A percentile compares a stretch with the other conserved stretches of the same genome.
phyloP scores from a whole-genome alignment of 2,329 filamentous ascomycete genomes.

The Scytalidium lignicola region DNA sequence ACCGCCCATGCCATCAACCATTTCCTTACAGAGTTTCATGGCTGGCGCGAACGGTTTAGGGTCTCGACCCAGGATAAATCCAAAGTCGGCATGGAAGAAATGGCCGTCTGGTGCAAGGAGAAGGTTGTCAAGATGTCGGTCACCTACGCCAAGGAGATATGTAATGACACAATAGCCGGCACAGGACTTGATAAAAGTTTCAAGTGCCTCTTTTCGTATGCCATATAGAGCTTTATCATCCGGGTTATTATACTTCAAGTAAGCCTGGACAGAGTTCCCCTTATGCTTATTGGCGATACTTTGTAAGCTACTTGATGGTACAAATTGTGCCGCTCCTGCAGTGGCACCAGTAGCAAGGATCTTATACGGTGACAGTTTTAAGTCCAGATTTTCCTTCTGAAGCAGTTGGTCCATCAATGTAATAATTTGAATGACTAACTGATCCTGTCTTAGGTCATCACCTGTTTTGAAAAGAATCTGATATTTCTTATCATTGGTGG shows the following conservation, averaged over 20 bases:
- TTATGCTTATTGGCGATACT: constrained; percentile 80
- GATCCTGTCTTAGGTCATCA: constrained; percentile 93
- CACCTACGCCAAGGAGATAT: constrained; percentile 92
- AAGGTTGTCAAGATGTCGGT: constrained; percentile 92
- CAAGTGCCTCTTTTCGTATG: constrained; percentile 85
- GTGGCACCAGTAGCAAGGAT: constrained; percentile 89
- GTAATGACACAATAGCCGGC: constrained; percentile 98
- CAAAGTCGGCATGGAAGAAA: constrained; percentile 98
- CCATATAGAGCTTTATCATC: constrained; percentile 77
- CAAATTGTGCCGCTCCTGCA: constrained; percentile 89
- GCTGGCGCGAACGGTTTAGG: constrained; percentile 95
- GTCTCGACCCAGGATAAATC: constrained; percentile 94
- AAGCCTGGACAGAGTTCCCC: constrained; percentile 67
- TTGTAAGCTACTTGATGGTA: constrained; percentile 80
- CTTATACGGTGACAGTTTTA: constrained; percentile 93
- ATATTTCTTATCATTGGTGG: constrained; percentile 70
- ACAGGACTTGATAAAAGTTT: constrained; percentile 92
- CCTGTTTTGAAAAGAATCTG: constrained; percentile 96
- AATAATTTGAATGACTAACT: constrained; percentile 95
- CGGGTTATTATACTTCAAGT: constrained; percentile 84
- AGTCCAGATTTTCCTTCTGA: constrained; percentile 90
- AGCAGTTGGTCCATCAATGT: constrained; percentile 95
- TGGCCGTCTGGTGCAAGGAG: constrained; percentile 84
- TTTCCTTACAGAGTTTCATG: constrained; percentile 96
- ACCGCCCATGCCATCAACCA: constrained; percentile 98